Evolutionary conservation across 2,329 filamentous ascomycete species (phyloP).

Genomic region (Penicillium griseofulvum): DNA sequence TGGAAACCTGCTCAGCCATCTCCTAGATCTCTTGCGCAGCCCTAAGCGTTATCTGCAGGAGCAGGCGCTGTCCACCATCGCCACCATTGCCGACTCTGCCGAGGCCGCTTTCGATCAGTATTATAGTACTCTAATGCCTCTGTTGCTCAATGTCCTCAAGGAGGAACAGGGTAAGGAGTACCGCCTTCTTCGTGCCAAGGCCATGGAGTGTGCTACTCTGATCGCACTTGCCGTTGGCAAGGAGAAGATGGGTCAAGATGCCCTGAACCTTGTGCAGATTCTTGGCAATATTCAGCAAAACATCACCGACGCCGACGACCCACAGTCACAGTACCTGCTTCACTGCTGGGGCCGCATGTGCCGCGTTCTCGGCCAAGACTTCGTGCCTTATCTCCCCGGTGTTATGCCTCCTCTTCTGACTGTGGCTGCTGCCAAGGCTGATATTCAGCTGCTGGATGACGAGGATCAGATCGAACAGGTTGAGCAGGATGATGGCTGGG

Average conservation of each 20-base stretch:
- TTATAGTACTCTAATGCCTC: constrained; percentile 92
- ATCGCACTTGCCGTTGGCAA: constrained; percentile 93
- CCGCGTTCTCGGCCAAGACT: constrained; percentile 83
- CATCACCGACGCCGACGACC: constrained; percentile 88
- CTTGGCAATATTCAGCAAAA: constrained; percentile 81
- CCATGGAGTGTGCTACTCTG: constrained; percentile 97
- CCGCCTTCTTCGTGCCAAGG: constrained; percentile 86
- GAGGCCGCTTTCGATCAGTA: constrained; percentile 93
- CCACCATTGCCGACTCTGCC: constrained; percentile 96
- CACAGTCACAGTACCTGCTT: constrained; percentile 93
- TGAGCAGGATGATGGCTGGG: constrained; percentile 95
- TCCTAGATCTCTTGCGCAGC: constrained; percentile 84
- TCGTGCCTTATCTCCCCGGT: constrained; percentile 84
- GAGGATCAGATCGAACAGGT: constrained; percentile 91
- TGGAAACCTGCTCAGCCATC: constrained; percentile 76
- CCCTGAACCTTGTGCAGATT: constrained; percentile 80
- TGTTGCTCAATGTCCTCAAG: constrained; percentile 83
- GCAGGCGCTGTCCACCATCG: constrained; percentile 94
- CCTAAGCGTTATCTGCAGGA: constrained; percentile 96
- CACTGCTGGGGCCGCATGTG: constrained; percentile 99
- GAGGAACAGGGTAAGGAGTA: constrained; percentile 93
- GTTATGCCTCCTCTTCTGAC: constrained; percentile 94
- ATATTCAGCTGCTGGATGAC: constrained; percentile 93
- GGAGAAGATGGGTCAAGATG: constrained; percentile 84
- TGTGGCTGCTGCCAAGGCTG: constrained; percentile 89